Evolutionary conservation across 2,329 filamentous ascomycete species (phyloP), one percentile per base, ranked within the genome.

Genomic region (Rhexocercosporidium sp.): DNA sequence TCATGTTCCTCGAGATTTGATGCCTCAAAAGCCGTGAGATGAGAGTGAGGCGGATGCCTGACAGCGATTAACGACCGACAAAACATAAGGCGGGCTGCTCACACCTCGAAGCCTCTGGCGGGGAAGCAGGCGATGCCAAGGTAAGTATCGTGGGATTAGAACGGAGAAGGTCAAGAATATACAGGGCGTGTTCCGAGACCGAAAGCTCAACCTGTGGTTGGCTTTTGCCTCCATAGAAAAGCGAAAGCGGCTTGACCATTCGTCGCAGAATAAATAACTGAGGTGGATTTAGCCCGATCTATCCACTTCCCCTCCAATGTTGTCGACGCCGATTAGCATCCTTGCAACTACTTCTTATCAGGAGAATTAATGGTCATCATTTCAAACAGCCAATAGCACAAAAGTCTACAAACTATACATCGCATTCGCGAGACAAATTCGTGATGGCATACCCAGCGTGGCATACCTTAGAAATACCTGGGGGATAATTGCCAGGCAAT

Each of bases 41-140:
- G 20, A 14, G 27, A 51, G 47, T 51, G 47, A 51, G 47, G 47
- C 47, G 47, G 47, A 51, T 51, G 47, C 47, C 47, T 51, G 47
- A 51, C 47, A 25, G 27, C 47, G 27, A 51, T 25, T 25, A 27
- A 22, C 20, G 47, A 25, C 22, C 20, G 47, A 27, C 47, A n/a
- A 16, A 27, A 16, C 47, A 51, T 27, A 51, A 22, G 47, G 47
- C 47, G 47, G 47, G 47, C 47, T 27, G 22, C 27, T 27, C 12
- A 22, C 8, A 16, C 25, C 47, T 51, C 47, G 47, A 51, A n/a
- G 47, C 47, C 47, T 51, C 27, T 49, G 47, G 47, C 22, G 47
- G 47, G 47, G 47, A 27, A 51, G 47, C 16, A 14, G 47, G 14
- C 27, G 47, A 12, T 27, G 47, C 27, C 47, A 22, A 27, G 47